Evolutionary conservation across 352 stramenopile species (phyloP).

Genomic region (Plasmopara viticola): DNA sequence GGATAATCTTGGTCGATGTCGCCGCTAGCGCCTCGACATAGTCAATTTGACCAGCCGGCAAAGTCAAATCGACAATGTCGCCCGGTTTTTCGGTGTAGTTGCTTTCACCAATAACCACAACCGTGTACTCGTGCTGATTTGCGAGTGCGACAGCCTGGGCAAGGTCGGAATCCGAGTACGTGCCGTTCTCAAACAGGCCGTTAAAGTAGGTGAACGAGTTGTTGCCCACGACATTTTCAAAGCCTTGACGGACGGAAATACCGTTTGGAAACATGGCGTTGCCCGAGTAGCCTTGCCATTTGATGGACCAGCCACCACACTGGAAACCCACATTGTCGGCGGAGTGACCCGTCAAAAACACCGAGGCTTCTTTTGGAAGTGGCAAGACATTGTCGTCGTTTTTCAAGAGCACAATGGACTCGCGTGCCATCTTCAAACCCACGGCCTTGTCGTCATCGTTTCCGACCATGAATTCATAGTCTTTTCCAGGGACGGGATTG

Average conservation of each 20-base stretch:
- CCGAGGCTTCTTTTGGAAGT: conserved; percentile 17
- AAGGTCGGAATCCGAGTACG: conserved; percentile 37
- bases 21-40: conserved; percentile 58
- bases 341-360: conserved; percentile 62
- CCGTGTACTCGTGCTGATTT: conserved; percentile 38
- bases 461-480: conserved; percentile 36
- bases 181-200: conserved; percentile 39
- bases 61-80: conserved; percentile 65
- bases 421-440: conserved; percentile 53
- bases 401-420: conserved; percentile 74
- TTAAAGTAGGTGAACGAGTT: conserved; percentile 46
- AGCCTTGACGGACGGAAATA: conserved; percentile 37
- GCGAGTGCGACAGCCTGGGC: conserved; percentile 42
- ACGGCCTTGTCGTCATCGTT: conserved; percentile 31
- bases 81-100: conserved; percentile 80
- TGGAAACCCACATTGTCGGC: conserved; percentile 54
- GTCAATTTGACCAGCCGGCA: conserved; percentile 56
- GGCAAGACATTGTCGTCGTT: conserved; percentile 56
- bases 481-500: conserved; percentile 36
- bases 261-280: conserved; percentile 52
- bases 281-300: conserved; percentile 73
- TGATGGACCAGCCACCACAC: conserved; percentile 66
- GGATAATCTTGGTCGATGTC: conserved; percentile 64
- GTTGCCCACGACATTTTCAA: conserved; percentile 28
- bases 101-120: conserved; percentile 67